Conservation (phyloP, 257 asterid genomes). For the Anisodus tanguticus region DNA sequence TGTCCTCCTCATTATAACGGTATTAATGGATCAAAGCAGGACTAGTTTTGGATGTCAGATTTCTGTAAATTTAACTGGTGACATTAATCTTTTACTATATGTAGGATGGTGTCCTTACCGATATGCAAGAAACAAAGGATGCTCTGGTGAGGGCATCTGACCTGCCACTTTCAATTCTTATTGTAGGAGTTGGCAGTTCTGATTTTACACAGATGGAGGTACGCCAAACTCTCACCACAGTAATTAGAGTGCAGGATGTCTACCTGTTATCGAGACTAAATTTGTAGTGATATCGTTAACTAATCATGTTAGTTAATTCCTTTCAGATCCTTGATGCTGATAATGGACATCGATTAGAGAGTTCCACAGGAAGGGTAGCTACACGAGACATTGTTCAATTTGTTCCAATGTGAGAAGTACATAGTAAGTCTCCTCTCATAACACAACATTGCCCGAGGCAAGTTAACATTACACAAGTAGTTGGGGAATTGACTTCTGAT, state of each 20-base stretch:
- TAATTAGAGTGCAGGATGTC: not conserved
- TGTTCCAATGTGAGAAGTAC: slow-evolving; percentile 87
- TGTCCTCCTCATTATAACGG: slow-evolving; percentile 73
- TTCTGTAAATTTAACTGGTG: not conserved
- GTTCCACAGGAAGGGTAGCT: slow-evolving; percentile 74
- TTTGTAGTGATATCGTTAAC: not conserved
- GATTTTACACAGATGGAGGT: slow-evolving; percentile 84
- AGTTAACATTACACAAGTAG: not conserved
- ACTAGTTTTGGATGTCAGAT: not conserved
- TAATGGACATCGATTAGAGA: slow-evolving; percentile 64
- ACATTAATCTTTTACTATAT: not conserved
- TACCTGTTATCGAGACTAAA: not conserved
- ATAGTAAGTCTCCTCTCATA: slow-evolving; percentile 42
- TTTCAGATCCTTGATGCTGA: slow-evolving; percentile 80
- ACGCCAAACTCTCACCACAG: not conserved
- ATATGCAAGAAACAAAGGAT: slow-evolving; percentile 66
- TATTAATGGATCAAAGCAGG: slow-evolving; percentile 29
- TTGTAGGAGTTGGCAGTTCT: slow-evolving; percentile 84
- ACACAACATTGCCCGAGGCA: not conserved
- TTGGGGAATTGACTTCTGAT: not conserved
- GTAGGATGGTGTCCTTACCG: slow-evolving; percentile 78
- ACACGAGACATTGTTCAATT: slow-evolving; percentile 83
- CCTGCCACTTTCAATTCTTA: slow-evolving; percentile 74
- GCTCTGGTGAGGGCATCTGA: slow-evolving; percentile 77
- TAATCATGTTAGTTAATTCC: not conserved